phyloP scores from a whole-genome alignment of 805 yeast genomes.

The Candida quercuum region DNA sequence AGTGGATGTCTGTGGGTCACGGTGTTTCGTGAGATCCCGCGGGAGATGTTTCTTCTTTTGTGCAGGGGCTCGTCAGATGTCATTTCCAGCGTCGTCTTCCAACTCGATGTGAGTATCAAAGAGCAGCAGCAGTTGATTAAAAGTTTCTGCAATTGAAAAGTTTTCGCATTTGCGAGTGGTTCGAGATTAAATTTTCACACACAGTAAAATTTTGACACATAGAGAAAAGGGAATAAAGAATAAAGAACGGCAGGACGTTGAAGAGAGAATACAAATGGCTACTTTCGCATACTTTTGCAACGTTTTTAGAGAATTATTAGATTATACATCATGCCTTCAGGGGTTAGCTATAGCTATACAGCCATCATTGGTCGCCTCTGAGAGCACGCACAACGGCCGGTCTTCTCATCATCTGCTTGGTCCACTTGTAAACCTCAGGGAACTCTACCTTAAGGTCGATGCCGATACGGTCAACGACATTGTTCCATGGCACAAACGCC shows the following conservation, averaged over 20 bases:
- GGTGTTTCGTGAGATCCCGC: conserved; percentile 23
- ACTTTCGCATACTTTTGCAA: no score
- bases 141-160: not conserved
- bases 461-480: conserved; percentile 89
- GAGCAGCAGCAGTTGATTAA: no score
- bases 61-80: conserved; percentile 15
- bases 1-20: conserved; percentile 55
- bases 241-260: no score
- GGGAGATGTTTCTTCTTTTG: conserved; percentile 17
- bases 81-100: conserved; percentile 8
- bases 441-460: conserved; percentile 81
- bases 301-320: no score
- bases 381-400: conserved; percentile 87
- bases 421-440: conserved; percentile 96
- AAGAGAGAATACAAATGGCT: no score
- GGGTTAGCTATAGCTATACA: no score
- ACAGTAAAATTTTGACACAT: no score
- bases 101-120: no score
- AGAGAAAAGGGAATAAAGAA: no score
- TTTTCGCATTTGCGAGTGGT: not conserved
- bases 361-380: conserved; percentile 50
- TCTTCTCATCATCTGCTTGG: conserved; percentile 90
- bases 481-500: conserved; percentile 95
- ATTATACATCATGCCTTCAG: no score
- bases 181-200: no score